Evolutionary conservation across 2,329 filamentous ascomycete genomes (phyloP).

Genomic region (Trichoderma sp.): DNA sequence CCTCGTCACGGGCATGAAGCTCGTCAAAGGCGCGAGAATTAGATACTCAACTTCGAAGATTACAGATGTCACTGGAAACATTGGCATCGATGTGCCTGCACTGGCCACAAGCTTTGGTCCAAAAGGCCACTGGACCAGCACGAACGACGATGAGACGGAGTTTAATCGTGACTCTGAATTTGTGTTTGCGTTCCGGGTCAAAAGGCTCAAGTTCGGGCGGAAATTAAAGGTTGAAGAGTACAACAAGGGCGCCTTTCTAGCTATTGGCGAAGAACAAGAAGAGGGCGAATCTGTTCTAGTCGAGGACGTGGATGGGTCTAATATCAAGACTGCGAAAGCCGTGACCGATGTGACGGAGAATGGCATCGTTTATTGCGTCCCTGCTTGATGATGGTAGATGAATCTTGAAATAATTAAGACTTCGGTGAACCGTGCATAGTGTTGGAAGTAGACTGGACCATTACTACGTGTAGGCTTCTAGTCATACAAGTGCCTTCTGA

Average conservation of each 20-base stretch:
- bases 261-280: not conserved
- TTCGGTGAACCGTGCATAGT: not conserved
- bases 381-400: not conserved
- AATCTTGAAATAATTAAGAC: not conserved
- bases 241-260: not conserved
- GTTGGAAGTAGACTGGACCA: not conserved
- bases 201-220: not conserved
- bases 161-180: not conserved
- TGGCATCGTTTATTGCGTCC: not conserved
- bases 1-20: constrained; percentile 6
- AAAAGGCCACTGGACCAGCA: not conserved
- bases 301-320: not conserved
- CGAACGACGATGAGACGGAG: not conserved
- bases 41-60: not conserved
- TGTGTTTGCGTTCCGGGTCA: constrained; percentile 8
- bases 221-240: not conserved
- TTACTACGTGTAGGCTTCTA: not conserved
- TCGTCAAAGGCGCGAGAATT: not conserved
- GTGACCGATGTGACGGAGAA: not conserved
- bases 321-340: not conserved
- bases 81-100: not conserved
- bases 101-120: not conserved
- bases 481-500: not conserved
- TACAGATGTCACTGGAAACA: not conserved
- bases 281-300: not conserved